These are phyloP conservation scores for Ceratobasidium sp. DNA, from an alignment of 1,284 basidiomycete species.

Conservation along the genomic window DNA sequence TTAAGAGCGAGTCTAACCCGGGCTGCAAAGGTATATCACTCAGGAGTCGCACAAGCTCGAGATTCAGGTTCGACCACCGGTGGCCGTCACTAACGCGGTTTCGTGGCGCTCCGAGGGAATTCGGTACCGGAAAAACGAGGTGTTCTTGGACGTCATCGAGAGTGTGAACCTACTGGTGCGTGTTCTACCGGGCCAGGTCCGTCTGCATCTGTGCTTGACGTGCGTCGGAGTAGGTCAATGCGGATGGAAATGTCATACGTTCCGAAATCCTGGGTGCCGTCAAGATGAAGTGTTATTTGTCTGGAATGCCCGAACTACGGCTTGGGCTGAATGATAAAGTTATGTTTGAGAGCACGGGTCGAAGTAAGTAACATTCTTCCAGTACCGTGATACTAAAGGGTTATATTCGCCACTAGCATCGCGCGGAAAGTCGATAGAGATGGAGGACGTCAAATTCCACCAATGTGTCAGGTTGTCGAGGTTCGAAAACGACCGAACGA, in stretches of 20 bases:
- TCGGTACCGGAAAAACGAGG: conserved; percentile 98
- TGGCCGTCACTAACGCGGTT: conserved; percentile 98
- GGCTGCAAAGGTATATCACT: conserved; percentile 87
- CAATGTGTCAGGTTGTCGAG: conserved; percentile 99
- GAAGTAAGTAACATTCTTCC: conserved; percentile 68
- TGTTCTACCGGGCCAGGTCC: conserved; percentile 45
- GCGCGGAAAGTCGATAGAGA: conserved; percentile 97
- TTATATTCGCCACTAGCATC: conserved; percentile 67
- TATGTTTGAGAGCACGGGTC: conserved; percentile 98
- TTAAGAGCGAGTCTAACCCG: not conserved
- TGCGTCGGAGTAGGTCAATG: conserved; percentile 78
- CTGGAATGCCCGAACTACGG: conserved; percentile 97
- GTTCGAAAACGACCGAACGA: conserved; percentile 99
- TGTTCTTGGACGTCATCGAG: conserved; percentile 98
- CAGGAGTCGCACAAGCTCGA: conserved; percentile 99
- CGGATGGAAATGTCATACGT: conserved; percentile 95
- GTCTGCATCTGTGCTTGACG: not conserved
- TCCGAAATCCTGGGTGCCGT: conserved; percentile 97
- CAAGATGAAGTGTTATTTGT: conserved; percentile 99
- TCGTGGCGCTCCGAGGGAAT: conserved; percentile 99
- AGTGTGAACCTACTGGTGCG: conserved; percentile 93
- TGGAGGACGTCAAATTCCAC: conserved; percentile 99
- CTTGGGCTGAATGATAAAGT: conserved; percentile 99
- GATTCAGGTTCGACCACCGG: conserved; percentile 94
- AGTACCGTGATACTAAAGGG: conserved; percentile 12